Conservation (phyloP, 2,329 filamentous ascomycete species). For the Penicillium sp. region DNA sequence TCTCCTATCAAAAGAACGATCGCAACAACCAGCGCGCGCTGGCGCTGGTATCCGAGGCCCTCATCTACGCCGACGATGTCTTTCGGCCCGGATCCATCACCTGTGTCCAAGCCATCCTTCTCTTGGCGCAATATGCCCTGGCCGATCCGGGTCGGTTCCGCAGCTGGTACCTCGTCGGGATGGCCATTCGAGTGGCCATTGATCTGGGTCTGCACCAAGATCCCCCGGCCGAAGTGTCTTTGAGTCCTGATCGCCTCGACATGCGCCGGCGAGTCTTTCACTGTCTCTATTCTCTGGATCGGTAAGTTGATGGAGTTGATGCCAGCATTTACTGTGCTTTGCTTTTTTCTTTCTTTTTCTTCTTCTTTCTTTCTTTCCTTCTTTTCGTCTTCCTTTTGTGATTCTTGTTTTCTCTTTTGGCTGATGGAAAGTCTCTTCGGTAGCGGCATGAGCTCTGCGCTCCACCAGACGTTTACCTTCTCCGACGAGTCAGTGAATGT, state of each 20-base stretch:
- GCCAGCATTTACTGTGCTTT: too few relatives aligned
- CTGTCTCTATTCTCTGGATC: constrained; percentile 82
- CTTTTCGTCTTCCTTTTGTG: not conserved
- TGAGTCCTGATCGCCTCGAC: constrained; percentile 65
- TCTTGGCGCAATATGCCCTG: constrained; percentile 84
- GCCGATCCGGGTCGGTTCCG: constrained; percentile 88
- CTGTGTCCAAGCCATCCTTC: constrained; percentile 79
- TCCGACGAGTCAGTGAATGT: constrained; percentile 84
- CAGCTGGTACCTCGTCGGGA: constrained; percentile 88
- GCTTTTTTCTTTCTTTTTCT: too few relatives aligned
- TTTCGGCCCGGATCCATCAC: constrained; percentile 76
- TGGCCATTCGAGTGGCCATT: constrained; percentile 77
- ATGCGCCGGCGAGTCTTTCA: constrained; percentile 79
- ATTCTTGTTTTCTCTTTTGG: not conserved
- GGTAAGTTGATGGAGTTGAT: constrained; percentile 46
- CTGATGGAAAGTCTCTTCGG: too few relatives aligned
- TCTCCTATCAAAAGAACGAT: constrained; percentile 61
- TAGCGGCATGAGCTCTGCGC: constrained; percentile 80
- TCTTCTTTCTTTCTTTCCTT: not conserved
- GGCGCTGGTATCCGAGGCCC: constrained; percentile 57
- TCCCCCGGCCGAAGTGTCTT: constrained; percentile 62
- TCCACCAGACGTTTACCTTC: constrained; percentile 85
- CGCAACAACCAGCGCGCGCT: constrained; percentile 58
- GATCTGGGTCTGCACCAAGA: constrained; percentile 93
- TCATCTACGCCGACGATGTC: constrained; percentile 74